phyloP scores from a whole-genome alignment of 75 land plant genomes.

The Gnetum montanum region DNA sequence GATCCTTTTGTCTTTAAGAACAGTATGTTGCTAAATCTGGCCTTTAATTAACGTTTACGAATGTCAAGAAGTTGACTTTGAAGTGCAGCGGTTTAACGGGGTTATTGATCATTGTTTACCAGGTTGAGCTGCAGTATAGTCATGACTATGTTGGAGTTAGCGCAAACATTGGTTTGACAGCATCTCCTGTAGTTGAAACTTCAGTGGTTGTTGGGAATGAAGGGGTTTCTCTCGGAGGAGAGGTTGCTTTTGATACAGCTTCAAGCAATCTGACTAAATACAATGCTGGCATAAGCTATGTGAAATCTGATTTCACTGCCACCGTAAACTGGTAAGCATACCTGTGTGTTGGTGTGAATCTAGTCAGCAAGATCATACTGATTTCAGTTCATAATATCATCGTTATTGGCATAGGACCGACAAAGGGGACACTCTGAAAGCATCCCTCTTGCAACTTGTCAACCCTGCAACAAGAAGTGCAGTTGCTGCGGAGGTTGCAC shows the following conservation, averaged over 20 bases:
- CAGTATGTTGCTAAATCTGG: no score
- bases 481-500: slow-evolving; percentile 58
- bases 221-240: slow-evolving; percentile 32
- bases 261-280: slow-evolving; percentile 35
- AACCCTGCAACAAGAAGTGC: slow-evolving; percentile 24
- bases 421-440: slow-evolving; percentile 54
- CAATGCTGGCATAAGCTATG: slow-evolving; percentile 44
- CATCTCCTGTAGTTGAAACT: slow-evolving; percentile 49
- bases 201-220: slow-evolving; percentile 40
- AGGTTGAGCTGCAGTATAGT: slow-evolving; percentile 63
- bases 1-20: no score
- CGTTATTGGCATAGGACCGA: slow-evolving; percentile 32
- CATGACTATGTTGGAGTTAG: slow-evolving; percentile 58
- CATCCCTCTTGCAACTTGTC: slow-evolving; percentile 42
- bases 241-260: slow-evolving; percentile 50
- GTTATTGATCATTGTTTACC: no score
- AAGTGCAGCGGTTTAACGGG: no score
- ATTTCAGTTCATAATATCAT: background rate
- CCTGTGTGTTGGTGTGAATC: slow-evolving; percentile 22
- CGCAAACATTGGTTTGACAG: slow-evolving; percentile 54
- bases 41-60: no score
- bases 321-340: slow-evolving; percentile 54
- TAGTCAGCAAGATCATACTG: background rate
- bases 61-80: no score
- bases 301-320: slow-evolving; percentile 45